Conservation (phyloP, 139 green algal species). For the Chlorella ohadii region DNA sequence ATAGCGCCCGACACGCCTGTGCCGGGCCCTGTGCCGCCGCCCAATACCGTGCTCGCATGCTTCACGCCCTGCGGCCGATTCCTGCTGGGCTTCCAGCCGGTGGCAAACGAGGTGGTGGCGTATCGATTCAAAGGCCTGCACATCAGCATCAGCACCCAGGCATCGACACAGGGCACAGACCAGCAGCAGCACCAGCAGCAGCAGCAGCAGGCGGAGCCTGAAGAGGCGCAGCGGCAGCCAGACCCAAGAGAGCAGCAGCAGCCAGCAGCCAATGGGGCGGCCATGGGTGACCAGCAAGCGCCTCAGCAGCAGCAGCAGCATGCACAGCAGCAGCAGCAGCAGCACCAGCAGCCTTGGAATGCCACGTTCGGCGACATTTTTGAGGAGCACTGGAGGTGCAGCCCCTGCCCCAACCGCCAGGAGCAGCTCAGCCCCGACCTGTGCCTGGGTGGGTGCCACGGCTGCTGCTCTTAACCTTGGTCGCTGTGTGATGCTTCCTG, state of each 20-base stretch:
- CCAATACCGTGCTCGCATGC: constrained; percentile 5
- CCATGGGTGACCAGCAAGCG: not conserved
- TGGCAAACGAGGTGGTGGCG: constrained; percentile 29
- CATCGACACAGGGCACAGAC: too few species aligned
- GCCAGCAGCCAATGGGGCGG: too few species aligned
- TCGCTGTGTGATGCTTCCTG: too few species aligned
- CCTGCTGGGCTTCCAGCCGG: constrained; percentile 36
- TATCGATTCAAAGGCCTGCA: constrained; percentile 38
- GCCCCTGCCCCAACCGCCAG: not conserved
- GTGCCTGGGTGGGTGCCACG: not conserved
- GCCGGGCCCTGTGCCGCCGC: constrained; percentile 9
- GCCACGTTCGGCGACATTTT: constrained; percentile 37
- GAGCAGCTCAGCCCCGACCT: constrained; percentile 37
- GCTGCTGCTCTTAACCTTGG: not conserved
- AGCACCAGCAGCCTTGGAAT: not conserved
- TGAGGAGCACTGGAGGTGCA: constrained; percentile 15
- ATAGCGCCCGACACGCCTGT: constrained; percentile 35
- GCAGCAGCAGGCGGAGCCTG: not conserved
- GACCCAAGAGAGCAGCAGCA: not conserved
- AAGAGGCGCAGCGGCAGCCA: not conserved
- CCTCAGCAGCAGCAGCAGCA: not conserved
- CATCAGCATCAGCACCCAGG: not conserved
- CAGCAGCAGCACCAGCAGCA: constrained; percentile 9
- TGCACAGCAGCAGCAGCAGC: constrained; percentile 1
- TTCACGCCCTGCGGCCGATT: constrained; percentile 46